Evolutionary conservation across 129 eudicot species (phyloP).

Genomic region (Flaveria robusta): DNA sequence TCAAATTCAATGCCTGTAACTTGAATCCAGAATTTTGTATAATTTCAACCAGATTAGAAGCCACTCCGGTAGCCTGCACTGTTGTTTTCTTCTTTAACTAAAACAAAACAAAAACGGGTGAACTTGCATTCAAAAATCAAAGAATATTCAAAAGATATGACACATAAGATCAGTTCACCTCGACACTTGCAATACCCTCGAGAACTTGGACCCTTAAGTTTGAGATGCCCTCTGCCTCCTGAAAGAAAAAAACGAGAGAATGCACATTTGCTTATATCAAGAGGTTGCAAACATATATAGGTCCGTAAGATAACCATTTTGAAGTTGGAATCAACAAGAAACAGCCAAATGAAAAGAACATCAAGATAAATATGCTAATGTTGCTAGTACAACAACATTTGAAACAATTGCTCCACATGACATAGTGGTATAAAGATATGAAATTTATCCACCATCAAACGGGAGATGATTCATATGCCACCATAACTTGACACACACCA

Average conservation of each 20-base stretch:
- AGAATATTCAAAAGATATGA: not conserved
- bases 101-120: constrained; percentile 8
- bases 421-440: not conserved
- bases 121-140: not conserved
- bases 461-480: not conserved
- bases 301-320: not conserved
- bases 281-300: constrained; percentile 5
- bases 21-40: constrained; percentile 95
- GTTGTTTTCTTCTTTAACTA: constrained; percentile 92
- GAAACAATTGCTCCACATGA: not conserved
- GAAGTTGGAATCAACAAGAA: not conserved
- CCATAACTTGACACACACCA: constrained; percentile 9
- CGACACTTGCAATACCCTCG: constrained; percentile 89
- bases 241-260: not conserved
- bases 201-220: constrained; percentile 60
- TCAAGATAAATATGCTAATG: not conserved
- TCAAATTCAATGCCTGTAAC: constrained; percentile 83
- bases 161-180: constrained; percentile 46
- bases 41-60: constrained; percentile 80
- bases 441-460: not conserved
- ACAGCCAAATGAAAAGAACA: not conserved
- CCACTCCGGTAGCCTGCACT: constrained; percentile 97
- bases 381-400: not conserved
- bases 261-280: constrained; percentile 22
- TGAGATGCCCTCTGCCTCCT: constrained; percentile 78